Evolutionary conservation across 1,284 basidiomycete species (phyloP).

Genomic region (Wallemia ichthyophaga): DNA sequence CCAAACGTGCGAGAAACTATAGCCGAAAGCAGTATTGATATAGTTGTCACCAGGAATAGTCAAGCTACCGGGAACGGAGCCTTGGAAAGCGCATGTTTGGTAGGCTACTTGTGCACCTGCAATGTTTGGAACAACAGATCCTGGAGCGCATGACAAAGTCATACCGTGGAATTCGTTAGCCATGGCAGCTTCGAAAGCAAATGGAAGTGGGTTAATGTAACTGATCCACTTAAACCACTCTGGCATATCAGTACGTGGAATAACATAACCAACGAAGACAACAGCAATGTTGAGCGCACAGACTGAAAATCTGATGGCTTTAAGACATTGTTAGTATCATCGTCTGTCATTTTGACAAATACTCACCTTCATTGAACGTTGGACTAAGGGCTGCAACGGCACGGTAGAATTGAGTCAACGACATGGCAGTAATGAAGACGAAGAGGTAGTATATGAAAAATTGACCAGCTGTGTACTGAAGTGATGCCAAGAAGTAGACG

Average conservation of each 20-base stretch:
- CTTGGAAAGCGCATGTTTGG: not conserved
- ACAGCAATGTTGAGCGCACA: not conserved
- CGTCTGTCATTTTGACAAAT: too few relatives aligned
- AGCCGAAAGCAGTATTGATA: not conserved
- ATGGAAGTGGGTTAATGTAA: not conserved
- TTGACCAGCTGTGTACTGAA: slow-evolving; percentile 8
- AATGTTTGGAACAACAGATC: not conserved
- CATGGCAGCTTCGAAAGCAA: not conserved
- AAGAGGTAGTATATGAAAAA: slow-evolving; percentile 11
- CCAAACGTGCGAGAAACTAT: not conserved
- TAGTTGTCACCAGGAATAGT: not conserved
- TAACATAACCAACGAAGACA: not conserved
- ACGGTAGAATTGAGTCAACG: slow-evolving; percentile 1
- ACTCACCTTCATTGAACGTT: not conserved
- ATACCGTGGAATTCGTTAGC: not conserved
- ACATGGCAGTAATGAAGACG: slow-evolving; percentile 9
- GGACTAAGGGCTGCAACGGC: not conserved
- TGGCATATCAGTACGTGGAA: not conserved
- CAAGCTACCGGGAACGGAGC: not conserved
- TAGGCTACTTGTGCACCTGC: not conserved
- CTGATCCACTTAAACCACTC: not conserved
- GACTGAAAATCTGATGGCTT: slow-evolving; percentile 1
- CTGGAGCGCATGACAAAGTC: not conserved
- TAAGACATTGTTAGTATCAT: too few relatives aligned
- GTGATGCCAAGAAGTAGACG: slow-evolving; percentile 10